phyloP scores from a whole-genome alignment of 257 asterid genomes.

The Jasminum sambac region DNA sequence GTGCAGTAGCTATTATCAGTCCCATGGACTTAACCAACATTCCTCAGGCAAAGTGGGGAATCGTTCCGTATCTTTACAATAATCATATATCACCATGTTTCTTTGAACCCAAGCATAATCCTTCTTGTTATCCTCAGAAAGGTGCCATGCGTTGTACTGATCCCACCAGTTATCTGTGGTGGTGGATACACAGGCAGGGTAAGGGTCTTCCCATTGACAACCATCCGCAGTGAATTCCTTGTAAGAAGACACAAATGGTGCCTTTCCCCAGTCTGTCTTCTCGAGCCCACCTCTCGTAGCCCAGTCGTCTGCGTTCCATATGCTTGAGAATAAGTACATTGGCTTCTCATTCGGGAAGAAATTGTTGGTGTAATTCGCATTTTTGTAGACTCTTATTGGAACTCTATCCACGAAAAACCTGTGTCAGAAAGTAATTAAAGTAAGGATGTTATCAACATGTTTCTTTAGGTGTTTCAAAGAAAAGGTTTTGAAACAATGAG shows the following conservation, averaged over 20 bases:
- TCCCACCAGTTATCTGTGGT: conserved; percentile 93
- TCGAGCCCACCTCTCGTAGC: conserved; percentile 94
- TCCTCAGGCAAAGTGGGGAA: conserved; percentile 66
- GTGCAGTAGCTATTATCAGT: conserved; percentile 14
- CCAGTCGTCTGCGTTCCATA: conserved; percentile 99
- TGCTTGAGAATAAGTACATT: conserved; percentile 90
- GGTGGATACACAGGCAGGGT: conserved; percentile 77
- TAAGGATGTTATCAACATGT: not conserved
- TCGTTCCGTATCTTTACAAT: conserved; percentile 71
- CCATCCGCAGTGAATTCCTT: conserved; percentile 71
- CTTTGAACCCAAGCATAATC: conserved; percentile 88
- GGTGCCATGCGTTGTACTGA: conserved; percentile 79
- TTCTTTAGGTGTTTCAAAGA: too few relatives aligned
- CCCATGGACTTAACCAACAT: conserved; percentile 68
- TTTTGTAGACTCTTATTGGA: conserved; percentile 82
- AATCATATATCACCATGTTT: conserved; percentile 84
- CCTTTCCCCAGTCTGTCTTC: conserved; percentile 89
- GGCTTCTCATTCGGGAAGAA: conserved; percentile 87
- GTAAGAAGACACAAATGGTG: conserved; percentile 89
- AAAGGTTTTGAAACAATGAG: too few relatives aligned
- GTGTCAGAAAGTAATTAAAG: not conserved
- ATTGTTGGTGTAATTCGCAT: conserved; percentile 82
- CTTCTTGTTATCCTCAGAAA: conserved; percentile 54
- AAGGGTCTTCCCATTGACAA: conserved; percentile 89
- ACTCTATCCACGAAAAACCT: conserved; percentile 80